phyloP scores from a whole-genome alignment of 2,329 filamentous ascomycete genomes.

The Aureobasidium mangrovei region DNA sequence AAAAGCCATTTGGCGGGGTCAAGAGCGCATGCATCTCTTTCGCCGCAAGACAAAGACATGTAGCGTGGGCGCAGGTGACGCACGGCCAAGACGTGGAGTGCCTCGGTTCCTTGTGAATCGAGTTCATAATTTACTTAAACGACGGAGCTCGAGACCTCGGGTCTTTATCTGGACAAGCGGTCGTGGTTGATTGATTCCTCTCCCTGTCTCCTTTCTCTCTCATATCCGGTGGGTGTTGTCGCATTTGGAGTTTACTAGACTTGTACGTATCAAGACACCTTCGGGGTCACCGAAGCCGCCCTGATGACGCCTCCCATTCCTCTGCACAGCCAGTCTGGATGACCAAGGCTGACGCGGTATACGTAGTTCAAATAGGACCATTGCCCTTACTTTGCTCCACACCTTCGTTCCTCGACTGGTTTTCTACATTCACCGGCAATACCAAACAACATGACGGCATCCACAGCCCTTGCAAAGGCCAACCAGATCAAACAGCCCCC shows the following conservation, averaged over 20 bases:
- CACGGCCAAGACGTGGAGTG: slow-evolving; percentile 10
- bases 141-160: background rate
- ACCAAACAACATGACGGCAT: background rate
- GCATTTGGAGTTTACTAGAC: background rate
- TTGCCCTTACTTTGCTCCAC: background rate
- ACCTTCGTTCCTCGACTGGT: background rate
- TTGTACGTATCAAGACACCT: background rate
- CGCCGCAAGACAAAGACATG: background rate
- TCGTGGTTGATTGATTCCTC: background rate
- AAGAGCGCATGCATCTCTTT: background rate
- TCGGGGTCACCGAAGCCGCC: slow-evolving; percentile 5
- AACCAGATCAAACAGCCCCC: slow-evolving; percentile 52
- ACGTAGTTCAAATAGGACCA: background rate
- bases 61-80: background rate
- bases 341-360: background rate
- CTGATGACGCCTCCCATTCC: background rate
- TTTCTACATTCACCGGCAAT: background rate
- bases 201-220: background rate
- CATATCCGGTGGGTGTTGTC: background rate
- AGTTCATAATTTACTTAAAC: background rate
- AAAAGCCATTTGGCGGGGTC: background rate
- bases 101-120: slow-evolving; percentile 8
- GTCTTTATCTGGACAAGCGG: background rate
- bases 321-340: background rate
- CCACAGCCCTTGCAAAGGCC: slow-evolving; percentile 22